These are phyloP conservation scores for Lycium ferocissimum DNA, from an alignment of 257 asterid species.

Conservation along the genomic window DNA sequence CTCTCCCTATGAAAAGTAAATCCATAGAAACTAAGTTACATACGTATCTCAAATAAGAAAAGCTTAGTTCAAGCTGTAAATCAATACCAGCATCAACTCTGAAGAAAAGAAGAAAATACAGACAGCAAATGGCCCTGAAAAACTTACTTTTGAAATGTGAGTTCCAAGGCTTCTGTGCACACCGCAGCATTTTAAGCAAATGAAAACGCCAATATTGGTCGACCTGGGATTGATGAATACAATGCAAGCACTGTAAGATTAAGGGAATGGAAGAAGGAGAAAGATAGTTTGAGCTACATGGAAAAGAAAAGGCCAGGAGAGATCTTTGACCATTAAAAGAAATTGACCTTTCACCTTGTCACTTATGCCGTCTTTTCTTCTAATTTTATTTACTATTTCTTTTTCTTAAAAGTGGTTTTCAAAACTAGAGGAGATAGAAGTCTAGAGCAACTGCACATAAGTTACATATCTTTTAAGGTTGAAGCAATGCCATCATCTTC, in stretches of 20 bases:
- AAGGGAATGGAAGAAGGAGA: constrained; percentile 17
- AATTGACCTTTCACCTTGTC: neutral
- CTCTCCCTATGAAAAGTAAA: constrained; percentile 6
- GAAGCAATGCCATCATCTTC: neutral
- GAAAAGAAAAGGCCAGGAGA: constrained; percentile 6
- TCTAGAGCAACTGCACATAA: constrained; percentile 14
- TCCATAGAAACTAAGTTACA: neutral
- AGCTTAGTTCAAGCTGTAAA: constrained; percentile 20
- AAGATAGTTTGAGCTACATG: constrained; percentile 3
- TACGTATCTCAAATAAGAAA: neutral
- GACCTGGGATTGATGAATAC: constrained; percentile 58
- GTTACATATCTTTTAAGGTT: neutral
- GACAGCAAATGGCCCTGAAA: constrained; percentile 19
- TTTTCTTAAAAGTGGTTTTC: neutral
- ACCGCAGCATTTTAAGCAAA: constrained; percentile 97
- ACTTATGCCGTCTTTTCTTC: neutral
- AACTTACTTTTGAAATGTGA: constrained; percentile 83
- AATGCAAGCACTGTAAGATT: constrained; percentile 21
- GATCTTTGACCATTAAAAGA: constrained; percentile 3
- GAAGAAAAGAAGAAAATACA: constrained; percentile 20
- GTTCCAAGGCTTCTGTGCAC: constrained; percentile 97
- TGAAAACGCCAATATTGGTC: constrained; percentile 92
- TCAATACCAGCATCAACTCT: constrained; percentile 3
- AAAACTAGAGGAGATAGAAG: constrained; percentile 12
- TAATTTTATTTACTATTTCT: neutral